Evolutionary conservation across 176 grass and related monocot genomes (phyloP), one percentile per base, ranked within the genome.

Genomic region (Aegilops umbellulata): DNA sequence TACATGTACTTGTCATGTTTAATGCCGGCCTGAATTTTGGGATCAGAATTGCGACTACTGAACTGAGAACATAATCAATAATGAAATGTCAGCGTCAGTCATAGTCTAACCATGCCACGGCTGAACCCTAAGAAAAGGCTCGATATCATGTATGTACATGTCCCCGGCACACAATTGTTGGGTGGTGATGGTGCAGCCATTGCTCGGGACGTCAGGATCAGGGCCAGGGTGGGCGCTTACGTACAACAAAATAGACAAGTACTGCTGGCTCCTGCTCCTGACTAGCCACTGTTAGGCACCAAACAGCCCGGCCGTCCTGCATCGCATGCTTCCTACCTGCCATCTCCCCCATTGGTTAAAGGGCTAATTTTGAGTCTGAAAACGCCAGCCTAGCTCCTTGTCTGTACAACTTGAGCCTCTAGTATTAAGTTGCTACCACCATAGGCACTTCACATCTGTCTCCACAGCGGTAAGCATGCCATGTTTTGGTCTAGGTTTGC

Each of bases 261-360:
- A 20, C 51, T 65, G 35, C 68, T 75, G 66, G 35, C 68, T 71
- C 39, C n/a, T n/a, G n/a, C n/a, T 67, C 80, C 31, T 24, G 55
- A 84, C 22, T 46, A 7, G 67, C 23, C 36, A 86, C 19, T 57
- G 51, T 57, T 67, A 47, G 79, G 68, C 81, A 89, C 80, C 74
- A 69, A 73, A 82, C 49, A n/a, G 25, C 30, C 24, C 13, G 47
- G 47, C 15, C 80, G 64, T 85, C 39, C 51, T 57, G 39, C 12
- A 47, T 47, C 0, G 12, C 11, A 15, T 89, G 64, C 84, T 69
- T 84, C 77, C 90, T 81, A 84, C 63, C 78, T 85, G 76, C 70
- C 85, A 75, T 82, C 67, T 73, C 39, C 72, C 65, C 11, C 19
- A 65, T 65, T 77, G 39, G 53, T 39, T 65, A 15, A 80, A 83